Base-by-base conservation (phyloP, 2,329 filamentous ascomycete genomes). In the Berkeleyomyces rouxiae region DNA sequence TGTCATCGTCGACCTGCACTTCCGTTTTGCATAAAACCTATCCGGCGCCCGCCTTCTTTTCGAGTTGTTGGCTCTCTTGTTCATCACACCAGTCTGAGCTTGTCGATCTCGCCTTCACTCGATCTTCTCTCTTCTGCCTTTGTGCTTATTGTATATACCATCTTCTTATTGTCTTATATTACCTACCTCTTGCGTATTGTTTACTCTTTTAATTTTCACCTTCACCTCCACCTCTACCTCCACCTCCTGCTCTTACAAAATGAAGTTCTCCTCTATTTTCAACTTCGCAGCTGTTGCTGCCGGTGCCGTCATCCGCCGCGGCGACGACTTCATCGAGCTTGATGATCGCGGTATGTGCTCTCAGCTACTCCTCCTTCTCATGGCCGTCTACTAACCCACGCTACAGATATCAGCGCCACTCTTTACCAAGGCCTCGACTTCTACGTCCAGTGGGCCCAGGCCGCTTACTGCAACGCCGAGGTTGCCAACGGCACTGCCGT, bases 381-480 rank as follows among this genome's bases (percentile, higher is more conserved):
- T 6, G 4, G 3, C 7, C 9, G 10, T 7, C 39, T 16, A 7
- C 33, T 57, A 57, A 57, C 53, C 7, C 61, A 23, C 13, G 10
- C 3, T 13, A 4, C 40, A 65, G 63, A 58, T 31, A 63, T 65
- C 46, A 44, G 31, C 7, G 39, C 61, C 16, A 11, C n/a, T 3
- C 55, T 65, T 13, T 62, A 60, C 47, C 33, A 60, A 7, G 61
- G 60, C 40, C 63, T 65, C 42, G 61, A 63, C 42, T 62, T 62
- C 58, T 65, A 62, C 55, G 63, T 65, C 23, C 57, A 65, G 57
- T 65, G 61, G 60, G 63, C 63, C n/a, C 57, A 62, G 57, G 63
- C 63, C 23, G 57, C 63, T 31, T 65, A 65, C 63, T 65, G 63
- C 57, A 65, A 65, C 16, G 43, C 61, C 47, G 47, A 57, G 33